These are phyloP conservation scores for Penicillium nordicum DNA, from an alignment of 2,329 filamentous ascomycete genomes.

Conservation along the genomic window DNA sequence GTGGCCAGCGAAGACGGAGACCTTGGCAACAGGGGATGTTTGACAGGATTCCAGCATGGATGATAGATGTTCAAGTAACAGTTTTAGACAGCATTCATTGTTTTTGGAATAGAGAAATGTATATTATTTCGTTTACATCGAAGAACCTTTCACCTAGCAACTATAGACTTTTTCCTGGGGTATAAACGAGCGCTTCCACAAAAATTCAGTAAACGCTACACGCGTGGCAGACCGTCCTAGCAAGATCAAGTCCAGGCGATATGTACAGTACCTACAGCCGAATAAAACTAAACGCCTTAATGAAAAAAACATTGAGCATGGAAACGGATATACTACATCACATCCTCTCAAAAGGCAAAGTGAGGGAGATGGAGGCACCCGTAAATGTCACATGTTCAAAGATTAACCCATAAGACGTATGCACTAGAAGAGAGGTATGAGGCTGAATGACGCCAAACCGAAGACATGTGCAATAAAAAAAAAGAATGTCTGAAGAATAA, in stretches of 20 bases:
- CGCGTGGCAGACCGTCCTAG: not conserved
- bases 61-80: not conserved
- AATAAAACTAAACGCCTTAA: not conserved
- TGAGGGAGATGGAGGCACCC: not conserved
- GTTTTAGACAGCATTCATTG: too few species aligned
- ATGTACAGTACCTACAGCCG: not conserved
- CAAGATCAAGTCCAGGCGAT: not conserved
- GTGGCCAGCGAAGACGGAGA: constrained; percentile 11
- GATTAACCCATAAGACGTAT: not conserved
- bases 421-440: not conserved
- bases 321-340: not conserved
- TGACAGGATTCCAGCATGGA: not conserved
- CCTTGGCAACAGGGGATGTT: not conserved
- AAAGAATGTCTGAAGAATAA: not conserved
- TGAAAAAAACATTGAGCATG: too few species aligned
- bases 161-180: too few species aligned
- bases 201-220: not conserved
- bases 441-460: not conserved
- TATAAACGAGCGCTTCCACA: not conserved
- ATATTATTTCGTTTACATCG: not conserved
- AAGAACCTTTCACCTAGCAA: not conserved
- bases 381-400: not conserved
- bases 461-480: not conserved
- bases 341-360: not conserved
- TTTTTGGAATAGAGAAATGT: not conserved